Conservation (phyloP, 345 rosid genomes). For the Erysimum cheiranthoides region DNA sequence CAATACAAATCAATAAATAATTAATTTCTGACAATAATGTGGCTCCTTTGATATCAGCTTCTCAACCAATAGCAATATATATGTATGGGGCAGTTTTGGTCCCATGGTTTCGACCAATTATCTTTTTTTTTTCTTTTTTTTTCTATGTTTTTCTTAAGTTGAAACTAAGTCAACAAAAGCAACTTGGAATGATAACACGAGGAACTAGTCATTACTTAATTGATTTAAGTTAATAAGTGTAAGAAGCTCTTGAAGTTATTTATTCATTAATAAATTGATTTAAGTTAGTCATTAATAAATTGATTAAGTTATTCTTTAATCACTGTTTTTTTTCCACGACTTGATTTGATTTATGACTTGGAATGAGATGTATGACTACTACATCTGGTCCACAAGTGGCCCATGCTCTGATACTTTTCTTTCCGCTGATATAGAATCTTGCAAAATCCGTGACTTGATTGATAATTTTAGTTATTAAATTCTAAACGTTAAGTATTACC, state of each 20-base stretch:
- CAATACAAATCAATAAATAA: neutral
- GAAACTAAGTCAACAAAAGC: conserved; percentile 39
- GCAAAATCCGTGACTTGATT: conserved; percentile 31
- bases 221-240: neutral
- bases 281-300: conserved; percentile 1
- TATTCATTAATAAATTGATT: neutral
- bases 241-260: neutral
- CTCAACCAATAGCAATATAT: conserved; percentile 20
- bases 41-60: conserved; percentile 20
- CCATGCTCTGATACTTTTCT: conserved; percentile 12
- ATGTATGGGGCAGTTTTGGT: conserved; percentile 21
- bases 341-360: conserved; percentile 30
- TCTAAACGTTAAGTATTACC: neutral
- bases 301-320: conserved; percentile 8
- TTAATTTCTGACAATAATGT: conserved; percentile 16
- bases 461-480: conserved; percentile 1
- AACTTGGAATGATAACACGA: conserved; percentile 35
- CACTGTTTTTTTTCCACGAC: neutral
- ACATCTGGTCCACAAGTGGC: conserved; percentile 32
- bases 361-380: conserved; percentile 20
- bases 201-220: neutral
- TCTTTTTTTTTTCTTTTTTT: neutral
- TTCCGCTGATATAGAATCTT: conserved; percentile 24
- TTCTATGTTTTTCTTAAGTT: neutral
- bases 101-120: conserved; percentile 25